Conservation (phyloP, 306 rosid species). For the Pterocarpus macrocarpus region DNA sequence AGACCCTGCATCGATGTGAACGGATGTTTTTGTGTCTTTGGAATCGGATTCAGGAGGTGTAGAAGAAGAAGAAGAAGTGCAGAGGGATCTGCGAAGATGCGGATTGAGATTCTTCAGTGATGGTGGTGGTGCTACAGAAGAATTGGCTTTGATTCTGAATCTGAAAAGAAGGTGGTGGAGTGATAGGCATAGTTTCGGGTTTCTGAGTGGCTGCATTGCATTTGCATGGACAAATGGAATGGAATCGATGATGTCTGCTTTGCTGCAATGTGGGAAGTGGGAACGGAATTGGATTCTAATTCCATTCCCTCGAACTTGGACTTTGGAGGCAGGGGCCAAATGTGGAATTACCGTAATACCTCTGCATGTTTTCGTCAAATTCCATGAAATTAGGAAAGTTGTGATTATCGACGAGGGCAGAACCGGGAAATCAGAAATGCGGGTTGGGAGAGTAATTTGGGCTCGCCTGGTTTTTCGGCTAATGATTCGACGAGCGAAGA, state of each 20-base stretch:
- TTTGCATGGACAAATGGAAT: conserved; percentile 22
- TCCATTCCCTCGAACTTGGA: not conserved
- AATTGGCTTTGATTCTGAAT: conserved; percentile 34
- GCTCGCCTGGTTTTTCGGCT: not conserved
- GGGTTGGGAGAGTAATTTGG: not conserved
- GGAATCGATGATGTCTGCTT: not conserved
- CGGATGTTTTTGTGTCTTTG: conserved; percentile 14
- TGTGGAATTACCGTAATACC: not conserved
- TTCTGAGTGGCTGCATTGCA: conserved; percentile 39
- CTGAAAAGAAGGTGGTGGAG: conserved; percentile 24
- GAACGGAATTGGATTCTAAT: not conserved
- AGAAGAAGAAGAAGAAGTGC: not conserved
- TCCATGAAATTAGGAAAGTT: no score
- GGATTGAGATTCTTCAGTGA: conserved; percentile 4
- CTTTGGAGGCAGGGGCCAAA: not conserved
- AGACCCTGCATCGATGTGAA: conserved; percentile 71
- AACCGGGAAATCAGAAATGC: not conserved
- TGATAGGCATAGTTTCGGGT: conserved; percentile 1
- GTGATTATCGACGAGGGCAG: not conserved
- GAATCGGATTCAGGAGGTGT: conserved; percentile 44
- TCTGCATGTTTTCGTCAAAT: not conserved
- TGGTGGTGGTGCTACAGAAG: not conserved
- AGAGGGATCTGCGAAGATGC: conserved; percentile 4
- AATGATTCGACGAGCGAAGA: not conserved
- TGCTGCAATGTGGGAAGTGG: not conserved